Base-by-base conservation (phyloP, 257 asterid species). In the Handroanthus guayacan region DNA sequence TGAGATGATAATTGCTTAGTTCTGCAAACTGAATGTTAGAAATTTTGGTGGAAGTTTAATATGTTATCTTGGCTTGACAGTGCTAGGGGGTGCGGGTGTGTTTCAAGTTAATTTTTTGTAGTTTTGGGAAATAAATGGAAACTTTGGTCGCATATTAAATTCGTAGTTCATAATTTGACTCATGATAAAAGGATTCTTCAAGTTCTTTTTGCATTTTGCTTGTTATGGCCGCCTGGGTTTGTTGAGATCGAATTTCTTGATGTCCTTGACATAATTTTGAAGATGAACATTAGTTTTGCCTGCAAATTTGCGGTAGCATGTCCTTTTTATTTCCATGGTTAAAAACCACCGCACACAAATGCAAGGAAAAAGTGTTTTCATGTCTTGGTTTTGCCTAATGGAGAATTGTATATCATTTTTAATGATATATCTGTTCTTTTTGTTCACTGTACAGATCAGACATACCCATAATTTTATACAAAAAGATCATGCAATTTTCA, bases 361-460 rank as follows among this genome's bases (percentile, higher is more conserved):
- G 4, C 12, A 62, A 62, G 31, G 48, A 14, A 62, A 62, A 62
- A 62, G 3, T 36, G 18, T 2, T 8, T 39, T 6, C 12, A 14
- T 38, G 6, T 43, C 54, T 43, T 65, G 18, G 51, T 65, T 14
- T 16, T 39, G 25, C 51, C 31, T 14, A 64, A 16, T 41, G 52
- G 5, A 64, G 51, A 41, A n/a, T 64, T 64, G n/a, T 67, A 48
- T 20, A 17, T 44, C 50, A 18, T 44, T 20, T 43, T 39, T 36
- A 4, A 34, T 75, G 36, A 55, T 48, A 20, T 56, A 25, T 16
- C 72, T 45, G 8, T 58, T 14, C 72, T 61, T 68, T 66, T 60
- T 60, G 13, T 25, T 66, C 9, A 25, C 56, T 66, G 56, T 77
- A 51, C 92, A 87, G 95, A 58, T 89, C 52, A 81, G 82, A 55